Evolutionary conservation across 2,329 filamentous ascomycete genomes (phyloP), one percentile per base, ranked within the genome.

Genomic region (Hymenoscyphus fraxineus): DNA sequence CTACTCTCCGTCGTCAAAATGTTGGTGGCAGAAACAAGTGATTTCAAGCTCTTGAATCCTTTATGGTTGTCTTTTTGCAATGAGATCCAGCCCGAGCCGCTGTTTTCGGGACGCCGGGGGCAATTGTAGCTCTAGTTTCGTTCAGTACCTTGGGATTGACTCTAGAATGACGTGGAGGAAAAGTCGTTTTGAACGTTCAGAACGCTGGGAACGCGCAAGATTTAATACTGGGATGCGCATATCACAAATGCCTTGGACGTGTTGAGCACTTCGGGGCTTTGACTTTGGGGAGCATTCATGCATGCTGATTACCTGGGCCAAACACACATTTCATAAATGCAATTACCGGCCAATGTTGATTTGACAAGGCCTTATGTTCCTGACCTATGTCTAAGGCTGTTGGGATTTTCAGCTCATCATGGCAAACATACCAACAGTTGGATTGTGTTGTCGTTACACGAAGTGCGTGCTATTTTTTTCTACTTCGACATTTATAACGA

Each of bases 21-120:
- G 44, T n/a, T 22, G 44, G 19, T 51, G 44, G 54, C 54, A 57
- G 54, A 15, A 27, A 15, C 15, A 56, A 35, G 31, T n/a, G 54
- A 57, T 32, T 32, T 35, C n/a, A 51, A 51, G 44, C n/a, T 27
- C n/a, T 51, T 51, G 44, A 51, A 51, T 12, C 44, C 44, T 22
- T 51, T 22, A 10, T 19, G 44, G 41, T 44, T 44, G 16, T 44
- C n/a, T 44, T 44, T 15, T 44, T 16, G 7, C 7, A 44, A 22
- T 10, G 6, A 22, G 9, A 9, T 41, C 13, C 44, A 38, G 59
- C 27, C 27, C 59, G 59, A 41, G 40, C 62, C 61, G 64, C 51
- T 62, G 66, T 22, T 68, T 67, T 66, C 27, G 60, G 67, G 61
- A 59, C 58, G 27, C 44, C 57, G 66, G 63, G 56, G 59, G 58